Conservation (phyloP, 768 basidiomycete genomes). For the Wakefieldia striispora region DNA sequence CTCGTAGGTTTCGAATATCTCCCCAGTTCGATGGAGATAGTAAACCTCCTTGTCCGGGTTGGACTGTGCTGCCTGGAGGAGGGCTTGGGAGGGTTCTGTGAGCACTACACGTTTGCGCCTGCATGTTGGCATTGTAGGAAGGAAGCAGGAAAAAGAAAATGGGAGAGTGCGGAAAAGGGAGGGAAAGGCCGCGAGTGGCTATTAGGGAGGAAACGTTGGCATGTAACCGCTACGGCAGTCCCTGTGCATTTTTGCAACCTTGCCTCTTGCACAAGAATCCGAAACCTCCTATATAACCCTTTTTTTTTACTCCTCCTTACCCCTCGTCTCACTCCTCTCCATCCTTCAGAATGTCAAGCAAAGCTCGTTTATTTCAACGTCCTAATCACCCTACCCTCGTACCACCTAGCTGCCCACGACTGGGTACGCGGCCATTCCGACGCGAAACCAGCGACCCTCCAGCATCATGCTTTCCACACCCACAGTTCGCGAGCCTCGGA, state of each 20-base stretch:
- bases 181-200: slow-evolving; percentile 57
- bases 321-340: neutral
- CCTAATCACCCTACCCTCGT: neutral
- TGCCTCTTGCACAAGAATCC: slow-evolving; percentile 25
- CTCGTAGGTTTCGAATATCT: slow-evolving; percentile 98
- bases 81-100: slow-evolving; percentile 72
- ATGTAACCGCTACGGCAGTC: slow-evolving; percentile 35
- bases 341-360: neutral
- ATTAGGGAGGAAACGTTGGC: slow-evolving; percentile 52
- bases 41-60: slow-evolving; percentile 78
- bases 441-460: slow-evolving; percentile 9
- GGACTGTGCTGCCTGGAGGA: slow-evolving; percentile 61
- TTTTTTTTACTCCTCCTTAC: slow-evolving; percentile 1
- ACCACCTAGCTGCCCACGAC: neutral
- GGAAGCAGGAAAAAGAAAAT: slow-evolving; percentile 42
- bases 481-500: neutral
- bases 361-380: slow-evolving; percentile 5
- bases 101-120: slow-evolving; percentile 88
- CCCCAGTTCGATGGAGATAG: slow-evolving; percentile 91
- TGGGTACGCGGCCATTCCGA: slow-evolving; percentile 6
- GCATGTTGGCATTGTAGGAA: slow-evolving; percentile 75
- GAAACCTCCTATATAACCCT: slow-evolving; percentile 15
- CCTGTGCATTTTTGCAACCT: slow-evolving; percentile 30
- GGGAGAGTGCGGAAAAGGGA: slow-evolving; percentile 57
- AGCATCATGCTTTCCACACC: neutral